phyloP scores from a whole-genome alignment of 176 grass and related monocot species.

The Triticum monococcum region DNA sequence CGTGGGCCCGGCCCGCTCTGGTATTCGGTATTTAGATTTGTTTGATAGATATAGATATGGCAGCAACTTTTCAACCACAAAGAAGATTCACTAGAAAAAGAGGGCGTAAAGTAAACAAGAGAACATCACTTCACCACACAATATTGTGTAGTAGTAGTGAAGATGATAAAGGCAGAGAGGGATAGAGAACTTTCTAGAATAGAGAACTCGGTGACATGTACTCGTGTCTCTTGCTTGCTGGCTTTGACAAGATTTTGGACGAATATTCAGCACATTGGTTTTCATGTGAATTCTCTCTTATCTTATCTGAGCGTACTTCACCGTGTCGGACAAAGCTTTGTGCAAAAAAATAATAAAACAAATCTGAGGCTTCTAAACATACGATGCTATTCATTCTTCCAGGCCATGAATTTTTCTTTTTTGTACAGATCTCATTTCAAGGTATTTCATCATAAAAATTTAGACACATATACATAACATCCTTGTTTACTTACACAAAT shows the following conservation, averaged over 20 bases:
- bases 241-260: neutral
- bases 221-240: neutral
- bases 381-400: too few species aligned
- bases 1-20: neutral
- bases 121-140: neutral
- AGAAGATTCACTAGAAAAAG: neutral
- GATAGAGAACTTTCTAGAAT: neutral
- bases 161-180: neutral
- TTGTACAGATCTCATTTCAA: too few species aligned
- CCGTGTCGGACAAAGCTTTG: neutral
- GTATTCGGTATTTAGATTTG: neutral
- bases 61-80: constrained; percentile 3
- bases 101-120: neutral
- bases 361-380: too few species aligned
- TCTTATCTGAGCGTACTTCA: too few species aligned
- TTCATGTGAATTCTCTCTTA: neutral
- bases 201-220: neutral
- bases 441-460: too few species aligned
- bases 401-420: too few species aligned
- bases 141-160: neutral
- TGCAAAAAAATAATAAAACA: too few species aligned
- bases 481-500: too few species aligned
- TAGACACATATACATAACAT: too few species aligned
- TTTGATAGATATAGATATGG: constrained; percentile 15
- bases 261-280: neutral